Evolutionary conservation across 768 basidiomycete genomes (phyloP).

Genomic region (Tricholoma bakamatsutake): DNA sequence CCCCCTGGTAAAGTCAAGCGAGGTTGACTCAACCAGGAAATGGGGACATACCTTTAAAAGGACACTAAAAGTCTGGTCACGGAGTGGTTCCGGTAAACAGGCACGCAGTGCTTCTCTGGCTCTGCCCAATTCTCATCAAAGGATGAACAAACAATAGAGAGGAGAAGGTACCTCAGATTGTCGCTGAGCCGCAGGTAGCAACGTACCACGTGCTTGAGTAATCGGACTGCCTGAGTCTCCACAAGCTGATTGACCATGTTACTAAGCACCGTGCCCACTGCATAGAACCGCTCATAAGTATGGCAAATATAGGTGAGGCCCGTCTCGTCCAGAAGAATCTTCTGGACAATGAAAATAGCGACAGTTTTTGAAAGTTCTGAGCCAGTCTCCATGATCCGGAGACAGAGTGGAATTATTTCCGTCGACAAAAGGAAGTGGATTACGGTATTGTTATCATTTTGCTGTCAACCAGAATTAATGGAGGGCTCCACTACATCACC

Average conservation of each 20-base stretch:
- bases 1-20: constrained; percentile 50
- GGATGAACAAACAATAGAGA: neutral
- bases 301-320: constrained; percentile 98
- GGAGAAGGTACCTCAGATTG: constrained; percentile 68
- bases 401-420: constrained; percentile 98
- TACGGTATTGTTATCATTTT: constrained; percentile 99
- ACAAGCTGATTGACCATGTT: constrained; percentile 99
- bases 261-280: constrained; percentile 95
- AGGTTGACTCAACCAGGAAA: constrained; percentile 7
- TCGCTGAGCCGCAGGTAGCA: constrained; percentile 96
- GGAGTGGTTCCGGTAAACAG: constrained; percentile 91
- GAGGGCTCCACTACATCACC: neutral
- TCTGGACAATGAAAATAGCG: constrained; percentile 99
- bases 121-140: constrained; percentile 33
- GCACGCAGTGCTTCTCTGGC: constrained; percentile 94
- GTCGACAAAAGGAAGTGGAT: constrained; percentile 99
- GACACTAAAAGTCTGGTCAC: constrained; percentile 88
- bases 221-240: constrained; percentile 93
- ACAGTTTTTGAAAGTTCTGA: constrained; percentile 98
- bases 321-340: constrained; percentile 94
- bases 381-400: constrained; percentile 99
- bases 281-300: constrained; percentile 99
- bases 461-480: constrained; percentile 38
- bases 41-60: constrained; percentile 72
- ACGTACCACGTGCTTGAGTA: constrained; percentile 96